These are phyloP conservation scores for Orbilia blumenaviensis DNA, from an alignment of 2,329 filamentous ascomycete species.

Conservation along the genomic window DNA sequence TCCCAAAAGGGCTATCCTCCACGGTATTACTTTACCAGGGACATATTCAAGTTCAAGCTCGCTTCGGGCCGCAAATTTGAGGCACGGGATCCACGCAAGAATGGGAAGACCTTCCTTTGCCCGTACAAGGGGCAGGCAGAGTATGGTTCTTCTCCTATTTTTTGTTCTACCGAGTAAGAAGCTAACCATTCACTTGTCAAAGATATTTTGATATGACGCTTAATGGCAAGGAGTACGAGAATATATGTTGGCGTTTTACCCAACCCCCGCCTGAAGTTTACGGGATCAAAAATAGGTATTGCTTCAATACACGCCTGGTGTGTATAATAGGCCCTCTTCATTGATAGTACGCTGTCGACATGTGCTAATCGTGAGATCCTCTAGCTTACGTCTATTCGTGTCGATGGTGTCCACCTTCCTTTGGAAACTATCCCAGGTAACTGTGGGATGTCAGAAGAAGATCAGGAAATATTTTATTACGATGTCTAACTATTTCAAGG, in stretches of 20 bases:
- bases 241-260: slow-evolving; percentile 36
- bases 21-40: slow-evolving; percentile 29
- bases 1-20: slow-evolving; percentile 37
- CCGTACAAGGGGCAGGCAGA: slow-evolving; percentile 46
- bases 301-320: slow-evolving; percentile 28
- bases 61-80: not conserved
- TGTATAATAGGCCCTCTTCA: not conserved
- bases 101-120: slow-evolving; percentile 17
- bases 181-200: not conserved
- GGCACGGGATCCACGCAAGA: not conserved
- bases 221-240: not conserved
- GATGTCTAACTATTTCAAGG: not conserved
- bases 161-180: not conserved
- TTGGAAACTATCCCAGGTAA: slow-evolving; percentile 1
- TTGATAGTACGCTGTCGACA: not conserved
- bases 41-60: slow-evolving; percentile 32
- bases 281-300: slow-evolving; percentile 38
- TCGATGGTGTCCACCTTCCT: slow-evolving; percentile 13
- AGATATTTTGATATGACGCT: slow-evolving; percentile 31
- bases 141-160: slow-evolving; percentile 10
- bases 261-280: slow-evolving; percentile 23
- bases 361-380: no score
- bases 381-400: slow-evolving; percentile 15
- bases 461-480: slow-evolving; percentile 18
- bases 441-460: slow-evolving; percentile 19